Percentiles rank a stretch among this genome's conserved stretches.
Conservation (phyloP, 1,284 basidiomycete species). For the Cutaneotrichosporon mucoides region DNA sequence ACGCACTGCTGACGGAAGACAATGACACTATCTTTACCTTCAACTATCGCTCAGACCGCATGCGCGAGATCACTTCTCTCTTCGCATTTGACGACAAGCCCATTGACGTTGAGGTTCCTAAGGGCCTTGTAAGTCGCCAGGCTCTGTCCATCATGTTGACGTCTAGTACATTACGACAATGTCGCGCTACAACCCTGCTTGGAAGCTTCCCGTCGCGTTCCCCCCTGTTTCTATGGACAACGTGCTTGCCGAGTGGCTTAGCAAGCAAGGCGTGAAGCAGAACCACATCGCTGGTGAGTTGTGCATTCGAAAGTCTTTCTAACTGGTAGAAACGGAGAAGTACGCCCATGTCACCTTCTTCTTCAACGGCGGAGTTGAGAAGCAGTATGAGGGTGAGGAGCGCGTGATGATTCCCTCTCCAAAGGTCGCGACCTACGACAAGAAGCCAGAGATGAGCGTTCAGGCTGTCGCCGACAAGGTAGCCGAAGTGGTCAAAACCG, state of each 20-base stretch:
- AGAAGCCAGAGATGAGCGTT: constrained; percentile 79
- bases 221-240: constrained; percentile 85
- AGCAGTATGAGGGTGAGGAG: constrained; percentile 77
- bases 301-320: not conserved
- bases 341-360: constrained; percentile 95
- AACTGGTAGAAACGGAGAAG: constrained; percentile 73
- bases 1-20: constrained; percentile 39
- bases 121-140: constrained; percentile 59
- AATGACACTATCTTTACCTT: constrained; percentile 83
- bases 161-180: constrained; percentile 76
- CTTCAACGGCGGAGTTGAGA: constrained; percentile 92
- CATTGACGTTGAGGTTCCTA: constrained; percentile 74
- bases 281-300: constrained; percentile 71
- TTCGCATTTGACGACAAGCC: constrained; percentile 73
- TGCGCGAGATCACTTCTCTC: constrained; percentile 79
- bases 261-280: constrained; percentile 71
- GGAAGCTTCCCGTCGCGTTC: constrained; percentile 80
- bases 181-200: constrained; percentile 86
- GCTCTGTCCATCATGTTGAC: not conserved
- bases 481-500: constrained; percentile 67
- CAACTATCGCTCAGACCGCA: constrained; percentile 91
- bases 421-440: constrained; percentile 84
- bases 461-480: constrained; percentile 83
- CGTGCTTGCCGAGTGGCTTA: constrained; percentile 83
- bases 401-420: constrained; percentile 84